These are phyloP conservation scores for Aaosphaeria pasadenensis DNA, from an alignment of 2,329 filamentous ascomycete species.

Conservation along the genomic window DNA sequence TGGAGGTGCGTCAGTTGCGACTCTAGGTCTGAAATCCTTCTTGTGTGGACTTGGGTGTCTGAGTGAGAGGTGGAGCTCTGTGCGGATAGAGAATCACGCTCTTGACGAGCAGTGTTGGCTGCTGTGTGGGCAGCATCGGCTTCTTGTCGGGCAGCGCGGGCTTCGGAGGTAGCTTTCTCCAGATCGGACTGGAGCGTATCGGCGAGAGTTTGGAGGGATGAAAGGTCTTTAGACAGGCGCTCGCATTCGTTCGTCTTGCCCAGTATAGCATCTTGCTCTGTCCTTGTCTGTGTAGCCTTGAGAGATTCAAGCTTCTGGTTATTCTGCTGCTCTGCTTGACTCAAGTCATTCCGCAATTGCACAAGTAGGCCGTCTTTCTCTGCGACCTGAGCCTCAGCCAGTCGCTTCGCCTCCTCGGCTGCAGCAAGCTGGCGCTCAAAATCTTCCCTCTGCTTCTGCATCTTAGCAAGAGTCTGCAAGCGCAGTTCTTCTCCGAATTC, in stretches of 20 bases:
- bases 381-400: constrained; percentile 10
- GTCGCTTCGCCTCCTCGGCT: constrained; percentile 15
- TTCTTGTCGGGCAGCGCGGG: constrained; percentile 14
- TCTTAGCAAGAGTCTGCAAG: constrained; percentile 18
- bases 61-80: not conserved
- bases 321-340: constrained; percentile 8
- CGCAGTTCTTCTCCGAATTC: constrained; percentile 27
- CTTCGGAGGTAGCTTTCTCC: constrained; percentile 22
- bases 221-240: constrained; percentile 16
- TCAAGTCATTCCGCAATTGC: constrained; percentile 13
- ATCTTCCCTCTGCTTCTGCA: constrained; percentile 23
- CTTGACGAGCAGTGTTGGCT: not conserved
- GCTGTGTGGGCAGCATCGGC: constrained; percentile 7
- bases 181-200: constrained; percentile 23
- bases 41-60: not conserved
- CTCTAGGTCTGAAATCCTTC: constrained; percentile 18
- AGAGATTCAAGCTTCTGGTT: not conserved
- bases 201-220: constrained; percentile 21
- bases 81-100: not conserved
- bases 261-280: constrained; percentile 5
- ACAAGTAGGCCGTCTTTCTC: constrained; percentile 10
- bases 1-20: constrained; percentile 13
- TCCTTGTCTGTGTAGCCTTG: constrained; percentile 2
- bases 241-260: constrained; percentile 1
- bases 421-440: constrained; percentile 17